Evolutionary conservation across 2,329 filamentous ascomycete genomes (phyloP), one percentile per base, ranked within the genome.

Genomic region (Aspergillus neoniger): DNA sequence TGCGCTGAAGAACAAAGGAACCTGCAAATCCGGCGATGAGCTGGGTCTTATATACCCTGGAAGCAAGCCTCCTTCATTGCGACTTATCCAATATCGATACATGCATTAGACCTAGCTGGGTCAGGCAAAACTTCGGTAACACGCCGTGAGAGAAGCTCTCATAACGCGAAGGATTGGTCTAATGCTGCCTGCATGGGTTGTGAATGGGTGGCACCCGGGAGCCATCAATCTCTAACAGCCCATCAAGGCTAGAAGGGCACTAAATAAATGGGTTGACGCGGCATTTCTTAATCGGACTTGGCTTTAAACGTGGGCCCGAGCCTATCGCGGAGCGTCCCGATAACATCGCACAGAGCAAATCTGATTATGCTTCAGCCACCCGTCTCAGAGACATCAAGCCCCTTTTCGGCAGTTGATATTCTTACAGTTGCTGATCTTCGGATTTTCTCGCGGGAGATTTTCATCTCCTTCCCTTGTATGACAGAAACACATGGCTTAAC

Each of bases 271-370:
- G 39, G 41, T 32, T 44, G 23, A 55, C 41, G 53, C 53, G 53
- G 53, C 53, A 55, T 55, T 55, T 55, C 53, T 55, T 55, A 55
- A 55, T 47, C n/a, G 53, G 47, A 55, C 53, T 55, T 55, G 53
- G 53, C 53, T 55, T 55, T 28, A 14, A 9, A 23, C 39, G 41
- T 47, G 53, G 36, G 23, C 19, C 38, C 21, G 51, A 41, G 51
- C 47, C 47, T 50, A 50, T 50, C n/a, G 47, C 47, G 15, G 47
- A 9, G 25, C 47, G 47, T 10, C 17, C 30, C 47, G 25, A 32
- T 50, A 30, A 44, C 25, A 30, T 50, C 17, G 8, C 25, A 10
- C 23, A 12, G 28, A 28, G 4, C 14, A 15, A 30, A 50, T 17
- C n/a, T 32, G 15, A 30, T 30, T 28, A 28, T 28, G 30, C 9